Conservation (phyloP, 495 filamentous ascomycete genomes). For the Cryomyces minteri region DNA sequence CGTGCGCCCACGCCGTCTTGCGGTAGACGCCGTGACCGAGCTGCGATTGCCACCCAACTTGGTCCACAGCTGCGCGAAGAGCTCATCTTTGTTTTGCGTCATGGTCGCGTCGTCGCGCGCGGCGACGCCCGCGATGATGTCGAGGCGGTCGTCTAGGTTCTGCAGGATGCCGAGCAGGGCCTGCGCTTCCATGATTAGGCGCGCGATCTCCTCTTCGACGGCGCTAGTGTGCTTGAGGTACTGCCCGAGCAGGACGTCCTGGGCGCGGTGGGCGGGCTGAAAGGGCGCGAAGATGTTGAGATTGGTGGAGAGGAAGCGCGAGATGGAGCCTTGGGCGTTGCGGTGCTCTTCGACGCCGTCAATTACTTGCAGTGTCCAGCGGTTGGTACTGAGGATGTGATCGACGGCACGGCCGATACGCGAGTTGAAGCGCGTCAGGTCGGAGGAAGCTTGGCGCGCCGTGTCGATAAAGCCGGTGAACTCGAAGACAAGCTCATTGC, state of each 20-base stretch:
- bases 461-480: conserved; percentile 48
- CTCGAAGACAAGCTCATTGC: conserved; percentile 44
- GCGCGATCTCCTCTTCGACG: conserved; percentile 44
- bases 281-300: conserved; percentile 34
- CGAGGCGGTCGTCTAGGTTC: conserved; percentile 42
- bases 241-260: conserved; percentile 26
- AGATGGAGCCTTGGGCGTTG: conserved; percentile 19
- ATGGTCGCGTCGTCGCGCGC: conserved; percentile 32
- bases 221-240: conserved; percentile 45
- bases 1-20: conserved; percentile 36
- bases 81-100: conserved; percentile 33
- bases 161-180: conserved; percentile 35
- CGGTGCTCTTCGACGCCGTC: conserved; percentile 24
- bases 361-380: conserved; percentile 39
- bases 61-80: conserved; percentile 48
- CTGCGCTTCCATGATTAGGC: conserved; percentile 47
- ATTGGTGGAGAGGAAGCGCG: conserved; percentile 22
- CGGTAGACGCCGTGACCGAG: conserved; percentile 33
- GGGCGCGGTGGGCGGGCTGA: conserved; percentile 29
- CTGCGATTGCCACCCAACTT: conserved; percentile 43
- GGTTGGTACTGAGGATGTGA: conserved; percentile 44
- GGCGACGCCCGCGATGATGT: conserved; percentile 43
- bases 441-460: conserved; percentile 32
- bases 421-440: conserved; percentile 48
- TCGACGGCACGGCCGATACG: conserved; percentile 52